Conservation (phyloP, 2,329 filamentous ascomycete genomes). For the Orbilia javanica region DNA sequence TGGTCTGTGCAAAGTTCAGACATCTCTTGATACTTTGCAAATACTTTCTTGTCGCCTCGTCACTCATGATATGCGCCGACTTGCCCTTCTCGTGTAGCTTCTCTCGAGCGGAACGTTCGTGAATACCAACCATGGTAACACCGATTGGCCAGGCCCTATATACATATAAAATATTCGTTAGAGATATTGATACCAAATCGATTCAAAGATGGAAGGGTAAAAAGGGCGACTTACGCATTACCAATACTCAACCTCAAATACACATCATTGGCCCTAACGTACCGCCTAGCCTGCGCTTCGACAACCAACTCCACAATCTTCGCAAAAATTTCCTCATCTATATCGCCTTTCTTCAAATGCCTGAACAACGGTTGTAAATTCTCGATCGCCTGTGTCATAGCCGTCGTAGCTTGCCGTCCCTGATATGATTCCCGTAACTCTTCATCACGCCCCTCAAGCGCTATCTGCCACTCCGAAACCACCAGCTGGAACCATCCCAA, state of each 20-base stretch:
- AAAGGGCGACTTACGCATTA: conserved; percentile 74
- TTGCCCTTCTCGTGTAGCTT: conserved; percentile 88
- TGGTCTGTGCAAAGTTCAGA: conserved; percentile 93
- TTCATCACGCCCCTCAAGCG: conserved; percentile 74
- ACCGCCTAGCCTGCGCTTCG: conserved; percentile 87
- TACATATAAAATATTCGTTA: conserved; percentile 30
- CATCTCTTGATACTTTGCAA: conserved; percentile 98
- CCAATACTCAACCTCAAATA: conserved; percentile 94
- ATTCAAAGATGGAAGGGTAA: neutral
- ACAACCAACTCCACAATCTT: conserved; percentile 92
- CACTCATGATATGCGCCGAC: conserved; percentile 95
- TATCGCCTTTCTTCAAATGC: conserved; percentile 83
- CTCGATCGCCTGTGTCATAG: conserved; percentile 87
- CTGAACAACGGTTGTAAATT: conserved; percentile 92
- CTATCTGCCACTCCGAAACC: conserved; percentile 85
- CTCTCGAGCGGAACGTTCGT: conserved; percentile 94
- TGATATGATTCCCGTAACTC: conserved; percentile 78
- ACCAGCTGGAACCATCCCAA: conserved; percentile 97
- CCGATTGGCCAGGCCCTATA: conserved; percentile 91
- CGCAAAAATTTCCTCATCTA: conserved; percentile 82
- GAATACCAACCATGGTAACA: conserved; percentile 99
- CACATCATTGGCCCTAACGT: conserved; percentile 96
- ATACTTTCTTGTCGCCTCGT: conserved; percentile 94
- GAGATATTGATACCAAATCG: neutral
- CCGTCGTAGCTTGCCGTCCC: conserved; percentile 82